Evolutionary conservation across 2,329 filamentous ascomycete genomes (phyloP), one percentile per base, ranked within the genome.

Genomic region (Hortaea sp.): DNA sequence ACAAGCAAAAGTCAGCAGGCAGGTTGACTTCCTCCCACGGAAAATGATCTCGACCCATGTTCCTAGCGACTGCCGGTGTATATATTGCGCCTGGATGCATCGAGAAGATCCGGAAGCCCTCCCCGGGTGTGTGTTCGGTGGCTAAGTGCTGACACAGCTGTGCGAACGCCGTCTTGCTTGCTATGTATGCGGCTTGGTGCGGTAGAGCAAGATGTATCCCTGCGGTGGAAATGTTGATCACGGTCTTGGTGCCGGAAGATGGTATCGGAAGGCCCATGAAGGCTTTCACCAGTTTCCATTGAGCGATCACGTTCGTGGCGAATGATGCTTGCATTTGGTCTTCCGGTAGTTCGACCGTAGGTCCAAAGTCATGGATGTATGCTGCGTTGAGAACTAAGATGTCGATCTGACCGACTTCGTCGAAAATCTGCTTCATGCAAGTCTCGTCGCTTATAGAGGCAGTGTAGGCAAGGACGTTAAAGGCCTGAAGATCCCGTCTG

Each of bases 321-420:
- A 67, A 60, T 20, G 20, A 20, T 20, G 20, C 20, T n/a, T 67
- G 54, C 39, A 68, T 67, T n/a, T 58, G 51, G 1, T 60, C 57
- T 3, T 54, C 50, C 39, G 65, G 58, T 20, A 57, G 59, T 12
- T 58, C 58, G 6, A 45, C 40, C 6, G 68, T 44, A 6, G 57
- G 39, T 10, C 60, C 57, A 20, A 20, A 20, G 20, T 20, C 20
- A 20, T 20, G 20, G 7, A 63, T 49, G 1, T 52, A 53, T 0
- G 59, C 67, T 0, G 69, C 70, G 46, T 61, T 66, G 46, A 63
- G 65, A 41, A 73, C 59, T 10, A 73, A 49, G 39, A 73, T 56
- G 47, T 73, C 56, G 41, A 71, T 58, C 43, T 61, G 58, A 2
- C 59, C 60, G n/a, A 41, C 49, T 35, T 59, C 53, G 29, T 60